Evolutionary conservation across 768 basidiomycete species (phyloP).

Genomic region (Kwoniella mangroviensis): DNA sequence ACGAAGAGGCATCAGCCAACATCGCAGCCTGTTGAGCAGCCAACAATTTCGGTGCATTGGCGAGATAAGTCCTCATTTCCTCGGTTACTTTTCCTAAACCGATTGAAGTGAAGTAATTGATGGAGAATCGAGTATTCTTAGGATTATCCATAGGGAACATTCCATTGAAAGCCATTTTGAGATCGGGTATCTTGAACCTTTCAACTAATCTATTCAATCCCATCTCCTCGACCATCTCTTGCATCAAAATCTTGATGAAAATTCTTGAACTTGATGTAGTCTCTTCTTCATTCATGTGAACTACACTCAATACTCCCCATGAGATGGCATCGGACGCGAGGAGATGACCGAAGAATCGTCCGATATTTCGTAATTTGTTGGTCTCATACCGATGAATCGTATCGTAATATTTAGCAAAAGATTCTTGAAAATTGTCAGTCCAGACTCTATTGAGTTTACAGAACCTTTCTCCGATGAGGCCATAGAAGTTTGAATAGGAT

Average conservation of each 20-base stretch:
- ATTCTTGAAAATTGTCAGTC: slow-evolving; percentile 85
- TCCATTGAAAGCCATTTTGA: slow-evolving; percentile 70
- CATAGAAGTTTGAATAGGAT: slow-evolving; percentile 96
- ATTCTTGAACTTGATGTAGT: slow-evolving; percentile 96
- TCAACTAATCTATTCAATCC: slow-evolving; percentile 84
- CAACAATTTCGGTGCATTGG: slow-evolving; percentile 94
- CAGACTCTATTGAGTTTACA: slow-evolving; percentile 94
- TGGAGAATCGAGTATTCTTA: slow-evolving; percentile 86
- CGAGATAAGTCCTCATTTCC: slow-evolving; percentile 94
- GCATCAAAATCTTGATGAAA: slow-evolving; percentile 95
- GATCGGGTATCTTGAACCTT: slow-evolving; percentile 84
- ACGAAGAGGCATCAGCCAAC: slow-evolving; percentile 62
- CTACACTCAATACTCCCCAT: slow-evolving; percentile 79
- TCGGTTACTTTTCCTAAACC: slow-evolving; percentile 89
- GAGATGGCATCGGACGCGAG: slow-evolving; percentile 83
- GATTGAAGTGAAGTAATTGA: slow-evolving; percentile 98
- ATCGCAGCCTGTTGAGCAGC: slow-evolving; percentile 88
- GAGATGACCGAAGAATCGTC: slow-evolving; percentile 93
- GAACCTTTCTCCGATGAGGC: slow-evolving; percentile 93
- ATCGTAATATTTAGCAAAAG: slow-evolving; percentile 86
- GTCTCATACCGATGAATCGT: slow-evolving; percentile 99
- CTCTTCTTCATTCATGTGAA: slow-evolving; percentile 96
- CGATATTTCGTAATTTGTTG: slow-evolving; percentile 95
- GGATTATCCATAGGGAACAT: slow-evolving; percentile 98
- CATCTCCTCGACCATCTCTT: slow-evolving; percentile 92